Conservation (phyloP, 1,284 basidiomycete genomes). For the Heterobasidion annosum region DNA sequence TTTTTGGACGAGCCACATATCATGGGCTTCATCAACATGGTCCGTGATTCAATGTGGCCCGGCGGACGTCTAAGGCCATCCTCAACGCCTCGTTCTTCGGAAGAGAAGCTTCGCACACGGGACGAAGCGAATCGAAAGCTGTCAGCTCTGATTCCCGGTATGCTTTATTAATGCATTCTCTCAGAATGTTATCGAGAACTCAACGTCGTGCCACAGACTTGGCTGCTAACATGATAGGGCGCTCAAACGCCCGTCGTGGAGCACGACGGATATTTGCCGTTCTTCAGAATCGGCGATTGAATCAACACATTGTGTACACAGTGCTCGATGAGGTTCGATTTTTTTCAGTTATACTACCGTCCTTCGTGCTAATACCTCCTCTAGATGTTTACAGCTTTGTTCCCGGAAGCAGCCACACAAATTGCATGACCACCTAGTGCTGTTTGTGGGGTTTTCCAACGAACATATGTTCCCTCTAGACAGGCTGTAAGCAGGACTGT, state of each 20-base stretch:
- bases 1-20: constrained; percentile 61
- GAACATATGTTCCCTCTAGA: too few species aligned
- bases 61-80: constrained; percentile 59
- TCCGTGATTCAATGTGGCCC: constrained; percentile 79
- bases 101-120: constrained; percentile 73
- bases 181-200: background rate
- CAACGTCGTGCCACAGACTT: constrained; percentile 46
- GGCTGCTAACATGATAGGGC: constrained; percentile 93
- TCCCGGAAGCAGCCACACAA: constrained; percentile 28
- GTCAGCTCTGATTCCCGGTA: constrained; percentile 85
- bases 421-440: background rate
- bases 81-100: constrained; percentile 56
- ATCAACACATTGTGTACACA: constrained; percentile 85
- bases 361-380: background rate
- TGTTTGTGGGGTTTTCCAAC: too few species aligned
- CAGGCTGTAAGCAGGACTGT: too few species aligned
- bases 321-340: constrained; percentile 75
- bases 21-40: constrained; percentile 52
- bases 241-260: constrained; percentile 86
- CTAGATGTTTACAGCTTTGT: constrained; percentile 53
- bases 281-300: constrained; percentile 85
- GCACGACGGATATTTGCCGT: constrained; percentile 88
- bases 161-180: constrained; percentile 10
- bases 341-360: background rate
- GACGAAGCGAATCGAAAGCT: constrained; percentile 85